Evolutionary conservation across 257 asterid genomes (phyloP).

Genomic region (Ilex asprella): DNA sequence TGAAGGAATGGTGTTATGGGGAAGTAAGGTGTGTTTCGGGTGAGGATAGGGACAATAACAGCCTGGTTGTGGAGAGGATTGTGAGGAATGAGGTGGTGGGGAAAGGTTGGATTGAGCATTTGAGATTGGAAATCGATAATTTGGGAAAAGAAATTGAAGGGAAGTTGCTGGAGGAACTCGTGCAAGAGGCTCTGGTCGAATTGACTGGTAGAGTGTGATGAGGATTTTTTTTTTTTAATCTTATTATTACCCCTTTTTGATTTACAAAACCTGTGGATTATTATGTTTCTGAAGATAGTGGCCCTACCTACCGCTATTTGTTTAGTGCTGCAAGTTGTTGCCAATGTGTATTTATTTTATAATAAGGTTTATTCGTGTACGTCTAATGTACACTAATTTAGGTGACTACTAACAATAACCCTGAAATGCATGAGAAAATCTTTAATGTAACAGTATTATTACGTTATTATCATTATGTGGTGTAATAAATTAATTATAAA

Average conservation of each 20-base stretch:
- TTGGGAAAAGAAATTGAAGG: constrained; percentile 59
- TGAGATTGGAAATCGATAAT: constrained; percentile 47
- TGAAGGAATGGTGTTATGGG: constrained; percentile 54
- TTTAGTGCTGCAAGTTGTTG: not conserved
- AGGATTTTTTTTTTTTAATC: constrained; percentile 1
- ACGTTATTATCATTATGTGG: too few relatives aligned
- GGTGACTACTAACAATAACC: too few relatives aligned
- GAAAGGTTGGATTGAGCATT: constrained; percentile 53
- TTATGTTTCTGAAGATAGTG: not conserved
- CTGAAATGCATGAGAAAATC: too few relatives aligned
- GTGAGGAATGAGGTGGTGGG: constrained; percentile 67
- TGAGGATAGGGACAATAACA: constrained; percentile 40
- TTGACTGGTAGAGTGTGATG: constrained; percentile 37
- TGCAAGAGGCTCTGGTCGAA: constrained; percentile 56
- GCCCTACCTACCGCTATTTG: not conserved
- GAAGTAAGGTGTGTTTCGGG: constrained; percentile 25
- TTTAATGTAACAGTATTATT: too few relatives aligned
- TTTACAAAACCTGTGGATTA: too few relatives aligned
- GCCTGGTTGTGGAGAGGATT: constrained; percentile 58
- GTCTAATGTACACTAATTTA: too few relatives aligned
- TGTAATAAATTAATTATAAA: too few relatives aligned
- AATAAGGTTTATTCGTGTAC: too few relatives aligned
- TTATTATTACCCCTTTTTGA: not conserved
- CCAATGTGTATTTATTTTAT: too few relatives aligned
- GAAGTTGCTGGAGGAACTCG: constrained; percentile 67